Conservation (phyloP, 164 flowering plant species). For the Tetracentron sinense region DNA sequence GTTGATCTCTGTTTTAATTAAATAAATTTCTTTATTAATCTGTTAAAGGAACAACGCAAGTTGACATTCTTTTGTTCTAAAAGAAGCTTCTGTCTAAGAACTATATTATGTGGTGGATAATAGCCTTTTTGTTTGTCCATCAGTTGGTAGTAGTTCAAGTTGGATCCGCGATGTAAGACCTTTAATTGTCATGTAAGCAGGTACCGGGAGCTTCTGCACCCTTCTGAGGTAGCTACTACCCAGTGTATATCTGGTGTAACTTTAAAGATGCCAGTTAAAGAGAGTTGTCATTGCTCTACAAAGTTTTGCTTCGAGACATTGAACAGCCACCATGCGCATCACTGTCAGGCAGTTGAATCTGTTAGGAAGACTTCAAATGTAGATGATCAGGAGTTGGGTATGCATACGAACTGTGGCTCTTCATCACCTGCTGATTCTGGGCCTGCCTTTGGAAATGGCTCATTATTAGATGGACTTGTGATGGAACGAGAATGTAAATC, state of each 20-base stretch:
- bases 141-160: neutral
- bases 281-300: conserved; percentile 29
- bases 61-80: neutral
- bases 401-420: conserved; percentile 12
- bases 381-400: conserved; percentile 1
- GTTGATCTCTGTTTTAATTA: too few relatives aligned
- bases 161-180: neutral
- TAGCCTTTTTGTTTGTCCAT: neutral
- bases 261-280: conserved; percentile 13
- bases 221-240: conserved; percentile 19
- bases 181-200: conserved; percentile 17
- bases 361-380: conserved; percentile 1
- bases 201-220: conserved; percentile 32
- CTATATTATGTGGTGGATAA: neutral
- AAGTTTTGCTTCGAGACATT: conserved; percentile 35
- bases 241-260: conserved; percentile 32
- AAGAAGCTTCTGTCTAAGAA: neutral
- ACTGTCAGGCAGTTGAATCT: conserved; percentile 18
- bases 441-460: conserved; percentile 5
- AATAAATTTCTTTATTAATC: neutral
- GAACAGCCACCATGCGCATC: conserved; percentile 20
- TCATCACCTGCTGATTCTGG: conserved; percentile 7
- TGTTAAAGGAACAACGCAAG: neutral
- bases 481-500: conserved; percentile 16
- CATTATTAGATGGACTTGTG: neutral